Evolutionary conservation across 306 rosid genomes (phyloP).

Genomic region (Cotoneaster glaucophyllus): DNA sequence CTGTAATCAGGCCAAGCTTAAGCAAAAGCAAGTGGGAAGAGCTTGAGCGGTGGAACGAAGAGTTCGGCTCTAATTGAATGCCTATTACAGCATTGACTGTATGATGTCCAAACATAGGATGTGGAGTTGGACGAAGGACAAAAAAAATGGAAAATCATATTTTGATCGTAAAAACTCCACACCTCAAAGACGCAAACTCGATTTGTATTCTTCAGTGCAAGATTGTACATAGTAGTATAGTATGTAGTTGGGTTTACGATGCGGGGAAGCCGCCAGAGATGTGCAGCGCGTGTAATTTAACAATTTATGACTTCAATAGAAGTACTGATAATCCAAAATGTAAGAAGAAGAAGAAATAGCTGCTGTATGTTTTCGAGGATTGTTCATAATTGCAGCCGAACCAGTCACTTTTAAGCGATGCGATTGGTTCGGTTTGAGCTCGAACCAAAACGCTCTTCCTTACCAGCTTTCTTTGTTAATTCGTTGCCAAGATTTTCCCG

Average conservation of each 20-base stretch:
- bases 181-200: neutral
- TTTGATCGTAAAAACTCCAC: neutral
- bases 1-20: constrained; percentile 80
- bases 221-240: neutral
- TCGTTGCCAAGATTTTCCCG: too few relatives aligned
- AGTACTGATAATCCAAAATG: too few relatives aligned
- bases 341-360: too few relatives aligned
- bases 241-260: neutral
- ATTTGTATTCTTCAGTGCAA: neutral
- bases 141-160: neutral
- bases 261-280: neutral
- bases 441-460: too few relatives aligned
- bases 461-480: too few relatives aligned
- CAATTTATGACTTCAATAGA: too few relatives aligned
- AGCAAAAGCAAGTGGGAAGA: constrained; percentile 93
- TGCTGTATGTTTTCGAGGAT: too few relatives aligned
- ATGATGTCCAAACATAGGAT: neutral
- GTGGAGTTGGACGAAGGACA: neutral
- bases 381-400: too few relatives aligned
- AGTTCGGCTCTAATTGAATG: constrained; percentile 77
- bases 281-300: too few relatives aligned
- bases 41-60: constrained; percentile 81
- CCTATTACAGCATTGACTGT: neutral
- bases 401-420: too few relatives aligned
- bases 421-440: too few relatives aligned